Evolutionary conservation across 257 asterid species (phyloP), one percentile per base, ranked within the genome.

Genomic region (Anisodus tanguticus): DNA sequence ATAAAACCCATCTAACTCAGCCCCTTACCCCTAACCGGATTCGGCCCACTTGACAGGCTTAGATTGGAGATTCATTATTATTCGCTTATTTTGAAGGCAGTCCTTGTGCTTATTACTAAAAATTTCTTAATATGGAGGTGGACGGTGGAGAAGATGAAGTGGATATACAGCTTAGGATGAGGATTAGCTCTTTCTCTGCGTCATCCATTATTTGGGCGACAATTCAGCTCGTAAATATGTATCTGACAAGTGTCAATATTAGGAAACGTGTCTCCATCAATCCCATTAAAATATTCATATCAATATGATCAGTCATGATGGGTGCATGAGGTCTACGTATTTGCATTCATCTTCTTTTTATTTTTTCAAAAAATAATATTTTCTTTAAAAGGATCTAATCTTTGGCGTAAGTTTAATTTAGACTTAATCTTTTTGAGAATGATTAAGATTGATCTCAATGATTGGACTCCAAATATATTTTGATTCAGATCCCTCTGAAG

Each of bases 361-460:
- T 22, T 62, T 1, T 2, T 19, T 62, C 19, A 16, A 16, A 57
- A 57, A 16, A 4, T 12, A n/a, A n/a, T 62, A 13, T 19, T 62
- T 59, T 62, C 11, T 19, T 62, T 60, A n/a, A 15, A 69, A 66
- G 10, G 47, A 35, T 12, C 13, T 35, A 70, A 19, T 43, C 79
- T 43, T 71, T n/a, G 37, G 43, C 5, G 37, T 9, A 3, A 43
- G 55, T 45, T 70, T 16, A 45, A 72, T 72, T 72, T 45, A 10
- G 43, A 12, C 60, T 19, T 47, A 72, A n/a, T n/a, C 47, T 60
- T 72, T 72, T 72, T 72, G 60, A 47, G 37, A 72, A 47, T 72
- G 62, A 74, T 74, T 74, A 58, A 49, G 19, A 9, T 74, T 6
- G 19, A 49, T 74, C 80, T 74, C 80, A 16, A 74, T 49, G 19